Base-by-base conservation (phyloP, 129 eudicot species). In the Saposhnikovia divaricata region DNA sequence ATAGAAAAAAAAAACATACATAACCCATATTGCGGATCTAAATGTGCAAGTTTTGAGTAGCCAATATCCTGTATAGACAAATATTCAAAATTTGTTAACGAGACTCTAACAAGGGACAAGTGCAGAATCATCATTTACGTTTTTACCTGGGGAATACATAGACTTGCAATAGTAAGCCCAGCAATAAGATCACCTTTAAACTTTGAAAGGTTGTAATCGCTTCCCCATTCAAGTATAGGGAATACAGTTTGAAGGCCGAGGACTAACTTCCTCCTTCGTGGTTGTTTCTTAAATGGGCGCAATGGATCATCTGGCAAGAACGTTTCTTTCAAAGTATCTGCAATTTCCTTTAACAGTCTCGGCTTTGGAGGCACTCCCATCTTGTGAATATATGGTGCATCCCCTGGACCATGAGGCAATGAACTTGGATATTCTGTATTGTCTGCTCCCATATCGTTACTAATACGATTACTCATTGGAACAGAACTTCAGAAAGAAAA, bases 101-200 rank as follows among this genome's bases (percentile, higher is more conserved):
- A 61, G 25, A 12, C n/a, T 25, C 47, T 6, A 42, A n/a, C 46
- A n/a, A n/a, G 4, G 18, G n/a, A 38, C 19, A 31, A 61, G 59
- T 38, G 65, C 25, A 13, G 65, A 34, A 53, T 25, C 40, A 37
- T 9, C 39, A 12, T 9, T 23, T 14, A 46, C 34, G 25, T 80
- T 46, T n/a, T 6, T 75, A 92, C 97, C 96, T 92, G 96, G 53
- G 97, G 97, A 51, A 92, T 90, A 75, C 91, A 87, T 11, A 92
- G 95, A 84, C 95, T 90, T 5, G 97, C 97, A 77, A 92, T 90
- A 79, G 97, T 92, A 61, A 90, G 88, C 76, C 97, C 97, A 7
- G 97, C 87, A 55, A 92, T 87, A 34, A 92, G 73, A 79, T 92
- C 97, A 5, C 96, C 91, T 83, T 85, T 90, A 70, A 92, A 90